Base-by-base conservation (phyloP, 1,284 basidiomycete species). In the Porodaedalea pini region DNA sequence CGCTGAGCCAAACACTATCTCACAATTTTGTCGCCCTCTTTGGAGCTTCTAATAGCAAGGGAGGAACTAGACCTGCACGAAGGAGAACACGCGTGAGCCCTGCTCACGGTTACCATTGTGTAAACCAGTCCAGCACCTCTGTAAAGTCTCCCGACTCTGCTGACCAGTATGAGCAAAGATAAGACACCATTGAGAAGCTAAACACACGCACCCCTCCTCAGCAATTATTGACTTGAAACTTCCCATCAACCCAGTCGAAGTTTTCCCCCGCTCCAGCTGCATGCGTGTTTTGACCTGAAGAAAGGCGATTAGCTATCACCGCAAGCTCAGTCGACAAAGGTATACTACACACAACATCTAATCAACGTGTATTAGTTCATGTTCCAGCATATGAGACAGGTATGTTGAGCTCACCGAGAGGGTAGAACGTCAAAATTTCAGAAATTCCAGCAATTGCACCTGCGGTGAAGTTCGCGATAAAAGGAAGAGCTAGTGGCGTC, bases 1-100 rank as follows among this genome's bases (percentile, higher is more conserved):
- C 25, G 3, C 45, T 4, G 25, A 31, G 29, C 3, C 10, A 29
- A 19, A 44, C 15, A 41, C 19, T 47, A 37, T n/a, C 83, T 58
- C 62, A 90, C 91, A 94, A 99, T 81, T 99, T 99, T 60, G 95
- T 90, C 17, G 96, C 96, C 74, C 96, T 86, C 77, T 99, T 99
- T 3, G 96, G 97, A 21, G 97, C 97, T 74, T 99, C 96, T 56
- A 99, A 78, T 69, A 98, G 83, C 25, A 99, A 75, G 19, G 97
- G 97, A 5, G 97, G 93, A 19, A 94, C 85, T 58, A 99, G 85
- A 63, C 96, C 85, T 87, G 55, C 36, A 60, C 23, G 51, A 51
- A 34, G 50, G 21, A 50, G 3, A 37, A 23, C 4, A 36, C 45
- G 11, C 15, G 43, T 34, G 41, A n/a, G 32, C 32, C 6, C 32